Percentiles rank a stretch among this genome's conserved stretches.
Conservation (phyloP, 2,329 filamentous ascomycete species). For the Botrytis aclada region DNA sequence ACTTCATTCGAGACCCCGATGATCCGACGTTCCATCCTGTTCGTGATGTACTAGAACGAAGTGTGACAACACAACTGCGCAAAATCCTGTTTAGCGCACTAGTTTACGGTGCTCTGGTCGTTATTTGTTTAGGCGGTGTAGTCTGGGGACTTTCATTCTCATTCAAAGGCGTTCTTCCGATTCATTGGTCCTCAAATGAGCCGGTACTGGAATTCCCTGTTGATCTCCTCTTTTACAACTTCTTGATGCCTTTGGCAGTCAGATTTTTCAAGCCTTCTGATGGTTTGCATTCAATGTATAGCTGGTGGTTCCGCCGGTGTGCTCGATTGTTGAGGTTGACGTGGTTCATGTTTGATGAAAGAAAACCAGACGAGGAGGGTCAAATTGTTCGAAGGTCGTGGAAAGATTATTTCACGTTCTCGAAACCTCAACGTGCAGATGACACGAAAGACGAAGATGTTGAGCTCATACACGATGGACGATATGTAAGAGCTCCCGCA, state of each 20-base stretch:
- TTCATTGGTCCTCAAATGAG: conserved; percentile 90
- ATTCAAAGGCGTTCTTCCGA: conserved; percentile 72
- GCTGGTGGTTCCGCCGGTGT: conserved; percentile 93
- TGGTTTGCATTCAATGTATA: conserved; percentile 79
- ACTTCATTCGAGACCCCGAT: conserved; percentile 97
- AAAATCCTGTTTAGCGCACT: conserved; percentile 96
- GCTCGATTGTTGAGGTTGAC: conserved; percentile 77
- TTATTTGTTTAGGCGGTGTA: conserved; percentile 89
- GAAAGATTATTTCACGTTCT: conserved; percentile 49
- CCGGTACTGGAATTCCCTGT: conserved; percentile 92
- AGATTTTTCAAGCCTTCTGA: conserved; percentile 83
- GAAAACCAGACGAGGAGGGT: conserved; percentile 78
- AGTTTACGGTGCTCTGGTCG: conserved; percentile 89
- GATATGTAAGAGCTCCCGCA: conserved; percentile 86
- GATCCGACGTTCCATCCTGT: conserved; percentile 98
- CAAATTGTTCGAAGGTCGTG: conserved; percentile 59
- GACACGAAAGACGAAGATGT: conserved; percentile 46
- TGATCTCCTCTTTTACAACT: conserved; percentile 94
- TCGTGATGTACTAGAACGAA: conserved; percentile 91
- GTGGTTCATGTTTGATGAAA: conserved; percentile 89
- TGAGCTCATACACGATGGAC: conserved; percentile 57
- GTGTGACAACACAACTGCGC: conserved; percentile 84
- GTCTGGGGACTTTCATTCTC: conserved; percentile 81
- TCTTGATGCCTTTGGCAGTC: conserved; percentile 84
- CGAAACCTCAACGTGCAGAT: conserved; percentile 37